Percentiles rank a stretch among this genome's conserved stretches.
These are phyloP conservation scores for Nemania serpens DNA, from an alignment of 2,329 filamentous ascomycete genomes.

Conservation along the genomic window DNA sequence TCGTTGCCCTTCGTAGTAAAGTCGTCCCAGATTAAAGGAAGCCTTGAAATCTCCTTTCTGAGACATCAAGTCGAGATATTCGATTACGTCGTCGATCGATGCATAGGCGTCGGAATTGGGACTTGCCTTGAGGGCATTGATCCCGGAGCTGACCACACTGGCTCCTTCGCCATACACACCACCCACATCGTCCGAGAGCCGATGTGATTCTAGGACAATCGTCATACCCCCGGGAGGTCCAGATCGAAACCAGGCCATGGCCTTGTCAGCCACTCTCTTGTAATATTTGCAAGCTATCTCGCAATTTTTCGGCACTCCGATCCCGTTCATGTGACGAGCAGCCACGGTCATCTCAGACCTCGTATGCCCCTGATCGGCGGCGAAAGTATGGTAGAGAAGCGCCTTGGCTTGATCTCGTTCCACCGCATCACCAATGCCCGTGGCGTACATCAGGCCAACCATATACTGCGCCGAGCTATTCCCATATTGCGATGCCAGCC, in stretches of 20 bases:
- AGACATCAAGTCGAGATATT: constrained; percentile 89
- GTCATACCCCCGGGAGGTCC: constrained; percentile 87
- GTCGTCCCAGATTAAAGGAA: constrained; percentile 80
- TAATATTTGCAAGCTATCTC: constrained; percentile 87
- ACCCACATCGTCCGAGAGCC: constrained; percentile 86
- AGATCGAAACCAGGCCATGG: constrained; percentile 82
- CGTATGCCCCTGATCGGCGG: constrained; percentile 80
- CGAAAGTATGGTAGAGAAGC: constrained; percentile 91
- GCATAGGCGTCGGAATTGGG: constrained; percentile 81
- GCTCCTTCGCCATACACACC: constrained; percentile 96
- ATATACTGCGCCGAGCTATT: constrained; percentile 95
- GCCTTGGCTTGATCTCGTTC: constrained; percentile 88
- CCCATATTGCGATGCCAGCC: constrained; percentile 75
- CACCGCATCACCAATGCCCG: constrained; percentile 81
- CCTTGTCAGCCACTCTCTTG: constrained; percentile 91
- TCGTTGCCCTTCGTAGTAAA: constrained; percentile 86
- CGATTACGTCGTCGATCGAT: constrained; percentile 88
- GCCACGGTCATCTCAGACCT: constrained; percentile 92
- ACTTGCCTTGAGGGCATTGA: constrained; percentile 75
- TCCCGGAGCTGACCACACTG: constrained; percentile 84
- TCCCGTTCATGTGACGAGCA: constrained; percentile 82
- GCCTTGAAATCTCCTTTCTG: constrained; percentile 88
- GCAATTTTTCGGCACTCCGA: constrained; percentile 84
- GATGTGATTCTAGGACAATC: constrained; percentile 77
- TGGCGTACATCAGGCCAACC: constrained; percentile 94